Conservation (phyloP, 129 eudicot species). For the Lonicera japonica region DNA sequence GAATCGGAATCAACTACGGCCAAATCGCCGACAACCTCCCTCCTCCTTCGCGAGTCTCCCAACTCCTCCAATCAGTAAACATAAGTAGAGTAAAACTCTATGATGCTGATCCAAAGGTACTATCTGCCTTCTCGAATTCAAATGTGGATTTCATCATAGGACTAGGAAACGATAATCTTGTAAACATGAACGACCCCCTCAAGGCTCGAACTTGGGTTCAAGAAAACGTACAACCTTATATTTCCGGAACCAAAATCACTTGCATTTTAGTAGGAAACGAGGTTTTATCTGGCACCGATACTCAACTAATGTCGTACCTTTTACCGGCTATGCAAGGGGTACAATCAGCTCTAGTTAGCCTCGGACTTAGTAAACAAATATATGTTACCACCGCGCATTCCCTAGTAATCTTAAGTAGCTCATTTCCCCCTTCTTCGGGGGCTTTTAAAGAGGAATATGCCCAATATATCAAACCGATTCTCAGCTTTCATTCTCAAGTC, state of each 20-base stretch:
- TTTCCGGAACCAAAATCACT: slow-evolving; percentile 65
- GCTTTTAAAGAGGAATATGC: slow-evolving; percentile 50
- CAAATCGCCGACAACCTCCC: slow-evolving; percentile 84
- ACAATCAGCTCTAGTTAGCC: slow-evolving; percentile 49
- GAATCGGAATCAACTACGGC: slow-evolving; percentile 90
- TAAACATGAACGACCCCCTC: slow-evolving; percentile 45
- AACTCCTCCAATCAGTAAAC: slow-evolving; percentile 57
- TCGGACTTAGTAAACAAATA: slow-evolving; percentile 54
- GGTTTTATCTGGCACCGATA: slow-evolving; percentile 43
- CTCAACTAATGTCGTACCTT: slow-evolving; percentile 39
- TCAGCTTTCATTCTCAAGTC: slow-evolving; percentile 59
- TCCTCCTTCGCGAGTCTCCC: slow-evolving; percentile 56
- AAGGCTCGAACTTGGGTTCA: slow-evolving; percentile 86
- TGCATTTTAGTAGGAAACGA: slow-evolving; percentile 84
- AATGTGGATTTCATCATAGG: slow-evolving; percentile 62
- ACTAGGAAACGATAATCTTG: slow-evolving; percentile 72
- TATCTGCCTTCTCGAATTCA: slow-evolving; percentile 63
- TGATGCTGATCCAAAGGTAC: slow-evolving; percentile 76
- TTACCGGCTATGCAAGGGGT: slow-evolving; percentile 80
- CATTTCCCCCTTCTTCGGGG: slow-evolving; percentile 93
- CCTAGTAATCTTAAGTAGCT: slow-evolving; percentile 47
- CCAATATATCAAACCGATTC: slow-evolving; percentile 57
- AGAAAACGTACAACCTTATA: slow-evolving; percentile 65
- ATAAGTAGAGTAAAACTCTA: slow-evolving; percentile 72
- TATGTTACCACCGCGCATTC: slow-evolving; percentile 85